Evolutionary conservation across 1,139 yeast species (phyloP).

Genomic region (Spencermartinsiella ligniputridi): DNA sequence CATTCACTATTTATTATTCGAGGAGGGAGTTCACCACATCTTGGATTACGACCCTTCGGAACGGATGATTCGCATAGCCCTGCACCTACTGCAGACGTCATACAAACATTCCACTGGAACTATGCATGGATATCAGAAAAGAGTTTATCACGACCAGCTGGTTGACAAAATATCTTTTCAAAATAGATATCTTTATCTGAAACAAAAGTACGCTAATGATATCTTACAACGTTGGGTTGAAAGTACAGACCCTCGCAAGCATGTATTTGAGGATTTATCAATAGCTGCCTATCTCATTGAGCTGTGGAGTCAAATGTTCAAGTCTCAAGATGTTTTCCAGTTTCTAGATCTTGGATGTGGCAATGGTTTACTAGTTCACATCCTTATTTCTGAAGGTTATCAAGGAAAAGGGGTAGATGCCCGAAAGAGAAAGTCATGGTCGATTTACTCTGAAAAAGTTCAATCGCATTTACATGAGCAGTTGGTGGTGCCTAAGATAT

Average conservation of each 20-base stretch:
- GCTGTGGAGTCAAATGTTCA: slow-evolving; percentile 65
- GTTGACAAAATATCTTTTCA: slow-evolving; percentile 82
- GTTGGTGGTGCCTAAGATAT: slow-evolving; percentile 73
- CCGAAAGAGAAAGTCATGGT: slow-evolving; percentile 85
- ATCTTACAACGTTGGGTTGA: slow-evolving; percentile 88
- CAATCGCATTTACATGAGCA: slow-evolving; percentile 62
- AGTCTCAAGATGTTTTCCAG: slow-evolving; percentile 47
- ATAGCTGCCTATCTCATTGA: slow-evolving; percentile 95
- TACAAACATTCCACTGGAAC: slow-evolving; percentile 80
- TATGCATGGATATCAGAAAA: slow-evolving; percentile 76
- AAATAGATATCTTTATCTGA: slow-evolving; percentile 71
- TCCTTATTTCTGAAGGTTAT: slow-evolving; percentile 74
- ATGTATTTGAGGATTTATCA: slow-evolving; percentile 93
- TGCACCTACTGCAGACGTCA: slow-evolving; percentile 72
- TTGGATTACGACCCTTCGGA: slow-evolving; percentile 34
- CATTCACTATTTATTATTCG: slow-evolving; percentile 73
- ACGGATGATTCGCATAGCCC: slow-evolving; percentile 76
- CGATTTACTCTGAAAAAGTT: slow-evolving; percentile 58
- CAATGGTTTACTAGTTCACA: slow-evolving; percentile 79
- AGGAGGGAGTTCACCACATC: slow-evolving; percentile 30
- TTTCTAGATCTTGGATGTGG: slow-evolving; percentile 96
- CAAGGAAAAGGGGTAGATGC: slow-evolving; percentile 87
- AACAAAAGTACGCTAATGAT: slow-evolving; percentile 72
- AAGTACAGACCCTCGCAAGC: slow-evolving; percentile 90
- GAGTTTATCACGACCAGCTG: slow-evolving; percentile 84